These are phyloP conservation scores for Dalbergia cultrata DNA, from an alignment of 306 rosid genomes.

Conservation along the genomic window DNA sequence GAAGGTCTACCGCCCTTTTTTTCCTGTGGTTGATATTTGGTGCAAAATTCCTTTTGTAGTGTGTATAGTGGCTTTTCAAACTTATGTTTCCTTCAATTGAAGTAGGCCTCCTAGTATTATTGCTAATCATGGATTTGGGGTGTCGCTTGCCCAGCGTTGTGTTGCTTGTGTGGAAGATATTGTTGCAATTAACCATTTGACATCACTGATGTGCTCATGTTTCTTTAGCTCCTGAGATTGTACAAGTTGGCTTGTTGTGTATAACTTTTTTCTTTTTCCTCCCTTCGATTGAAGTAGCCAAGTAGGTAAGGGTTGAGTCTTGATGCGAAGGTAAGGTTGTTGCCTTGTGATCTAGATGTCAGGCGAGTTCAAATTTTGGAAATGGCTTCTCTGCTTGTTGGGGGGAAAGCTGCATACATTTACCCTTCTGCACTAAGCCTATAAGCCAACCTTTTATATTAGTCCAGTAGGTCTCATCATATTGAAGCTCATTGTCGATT, in stretches of 20 bases:
- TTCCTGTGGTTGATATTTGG: neutral
- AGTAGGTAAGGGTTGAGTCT: no score
- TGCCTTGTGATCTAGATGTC: no score
- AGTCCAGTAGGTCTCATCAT: neutral
- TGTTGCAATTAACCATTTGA: no score
- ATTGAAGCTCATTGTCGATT: neutral
- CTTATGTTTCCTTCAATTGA: no score
- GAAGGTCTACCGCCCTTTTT: constrained; percentile 63
- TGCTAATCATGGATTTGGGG: neutral
- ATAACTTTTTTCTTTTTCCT: neutral
- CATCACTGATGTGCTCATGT: neutral
- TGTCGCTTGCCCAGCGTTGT: constrained; percentile 3
- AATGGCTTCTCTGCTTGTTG: no score
- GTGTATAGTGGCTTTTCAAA: no score
- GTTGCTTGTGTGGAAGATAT: constrained; percentile 18
- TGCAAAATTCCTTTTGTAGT: neutral
- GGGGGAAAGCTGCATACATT: no score
- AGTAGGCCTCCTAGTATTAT: neutral
- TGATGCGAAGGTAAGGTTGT: no score
- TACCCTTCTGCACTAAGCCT: no score
- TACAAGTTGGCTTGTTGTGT: neutral
- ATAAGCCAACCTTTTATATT: no score
- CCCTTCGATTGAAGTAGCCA: no score
- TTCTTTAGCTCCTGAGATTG: constrained; percentile 14
- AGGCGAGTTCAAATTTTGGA: no score